Evolutionary conservation across 257 asterid species (phyloP), one percentile per base, ranked within the genome.

Genomic region (Plantago elongata): DNA sequence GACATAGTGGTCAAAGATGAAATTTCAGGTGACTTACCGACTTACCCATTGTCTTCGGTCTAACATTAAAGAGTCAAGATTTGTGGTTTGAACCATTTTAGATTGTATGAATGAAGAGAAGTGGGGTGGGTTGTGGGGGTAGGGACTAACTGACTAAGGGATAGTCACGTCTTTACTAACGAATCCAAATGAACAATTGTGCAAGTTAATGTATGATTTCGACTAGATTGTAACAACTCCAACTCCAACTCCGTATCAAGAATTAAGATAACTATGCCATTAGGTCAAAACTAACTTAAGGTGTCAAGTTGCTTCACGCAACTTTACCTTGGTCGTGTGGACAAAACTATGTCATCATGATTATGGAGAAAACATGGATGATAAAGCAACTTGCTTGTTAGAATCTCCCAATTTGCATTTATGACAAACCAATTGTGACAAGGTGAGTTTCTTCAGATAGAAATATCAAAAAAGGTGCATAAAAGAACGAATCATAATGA

Each of bases 321-420:
- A 57, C 45, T 11, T 5, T 22, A 0, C 18, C 6, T 51, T 49
- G 51, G 6, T 63, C 9, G 38, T 57, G 17, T 57, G 13, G 34
- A 57, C 62, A 37, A 57, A 42, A 40, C 48, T 37, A 40, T 29
- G 59, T 27, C 37, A 14, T 57, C 16, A 38, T 57, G 37, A 12
- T 17, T 9, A 57, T n/a, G 62, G 47, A 16, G 9, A 42, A 15
- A 47, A 34, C 40, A 47, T 30, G 11, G 37, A 69, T 22, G 37
- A 57, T 3, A 67, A 56, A 30, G 48, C 55, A 49, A 69, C 29
- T 64, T 74, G 75, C 55, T 30, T 60, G 60, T 18, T 64, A 74
- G 72, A 69, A 69, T 74, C 63, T 64, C 54, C 45, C 45, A 7
- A 64, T 60, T 74, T 54, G 43, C 61, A 64, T 74, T 18, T n/a